These are phyloP conservation scores for Scheffersomyces illinoinensis DNA, from an alignment of 1,139 yeast genomes.

Conservation along the genomic window DNA sequence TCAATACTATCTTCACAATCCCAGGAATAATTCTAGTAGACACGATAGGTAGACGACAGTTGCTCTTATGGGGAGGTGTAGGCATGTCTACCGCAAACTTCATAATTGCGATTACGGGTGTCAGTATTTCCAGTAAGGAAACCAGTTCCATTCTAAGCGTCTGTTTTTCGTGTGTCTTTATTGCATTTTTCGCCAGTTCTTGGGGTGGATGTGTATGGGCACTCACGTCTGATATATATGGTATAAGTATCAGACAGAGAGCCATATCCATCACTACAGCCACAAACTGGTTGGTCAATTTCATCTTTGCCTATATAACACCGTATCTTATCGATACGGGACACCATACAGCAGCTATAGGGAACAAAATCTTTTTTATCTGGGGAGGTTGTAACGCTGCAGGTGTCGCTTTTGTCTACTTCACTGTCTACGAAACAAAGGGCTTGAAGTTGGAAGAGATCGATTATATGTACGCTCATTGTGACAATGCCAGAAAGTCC, in stretches of 20 bases:
- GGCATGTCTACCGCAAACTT: constrained; percentile 66
- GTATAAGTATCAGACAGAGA: constrained; percentile 71
- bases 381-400: constrained; percentile 69
- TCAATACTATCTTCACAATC: constrained; percentile 66
- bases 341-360: constrained; percentile 61
- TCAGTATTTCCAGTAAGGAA: constrained; percentile 44
- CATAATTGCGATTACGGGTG: constrained; percentile 67
- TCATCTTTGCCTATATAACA: constrained; percentile 68
- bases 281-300: constrained; percentile 77
- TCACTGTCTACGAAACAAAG: constrained; percentile 47
- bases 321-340: constrained; percentile 70
- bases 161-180: constrained; percentile 68
- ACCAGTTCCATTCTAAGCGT: constrained; percentile 33
- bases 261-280: constrained; percentile 74
- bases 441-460: constrained; percentile 49
- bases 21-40: constrained; percentile 75
- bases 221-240: constrained; percentile 70
- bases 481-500: constrained; percentile 47
- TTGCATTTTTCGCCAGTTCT: constrained; percentile 71
- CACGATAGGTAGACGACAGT: constrained; percentile 62
- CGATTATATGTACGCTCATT: constrained; percentile 40
- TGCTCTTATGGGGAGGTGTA: constrained; percentile 61
- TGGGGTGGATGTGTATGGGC: constrained; percentile 89
- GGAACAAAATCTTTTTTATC: constrained; percentile 69
- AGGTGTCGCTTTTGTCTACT: constrained; percentile 44